Evolutionary conservation across 2,329 filamentous ascomycete species (phyloP).

Genomic region (Sclerotinia trifoliorum): DNA sequence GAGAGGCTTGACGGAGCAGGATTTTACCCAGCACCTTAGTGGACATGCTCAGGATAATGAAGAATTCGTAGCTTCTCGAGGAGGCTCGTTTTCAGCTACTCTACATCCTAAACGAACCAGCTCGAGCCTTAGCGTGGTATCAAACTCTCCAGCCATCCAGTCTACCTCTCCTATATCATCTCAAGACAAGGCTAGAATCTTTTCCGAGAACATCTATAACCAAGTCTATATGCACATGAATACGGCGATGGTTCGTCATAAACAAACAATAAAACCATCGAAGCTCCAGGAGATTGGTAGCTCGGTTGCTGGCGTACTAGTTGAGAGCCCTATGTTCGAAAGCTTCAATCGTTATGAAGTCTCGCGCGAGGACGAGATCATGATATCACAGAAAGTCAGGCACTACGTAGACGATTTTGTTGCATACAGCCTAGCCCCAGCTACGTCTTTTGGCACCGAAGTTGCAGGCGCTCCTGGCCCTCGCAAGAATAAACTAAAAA

Average conservation of each 20-base stretch:
- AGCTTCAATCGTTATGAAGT: not conserved
- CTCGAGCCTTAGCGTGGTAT: not conserved
- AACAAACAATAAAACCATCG: not conserved
- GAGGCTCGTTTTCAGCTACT: not conserved
- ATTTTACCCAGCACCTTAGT: not conserved
- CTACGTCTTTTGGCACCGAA: not conserved
- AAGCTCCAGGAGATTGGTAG: slow-evolving; percentile 21
- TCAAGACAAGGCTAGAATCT: not conserved
- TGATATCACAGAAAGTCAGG: slow-evolving; percentile 18
- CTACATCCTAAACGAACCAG: not conserved
- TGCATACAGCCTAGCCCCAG: not conserved
- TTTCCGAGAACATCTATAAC: slow-evolving; percentile 4
- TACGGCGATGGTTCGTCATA: slow-evolving; percentile 17
- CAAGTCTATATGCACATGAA: slow-evolving; percentile 20
- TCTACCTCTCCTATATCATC: not conserved
- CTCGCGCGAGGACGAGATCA: slow-evolving; percentile 13
- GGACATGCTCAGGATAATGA: not conserved
- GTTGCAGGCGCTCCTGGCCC: not conserved
- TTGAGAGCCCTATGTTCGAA: slow-evolving; percentile 6
- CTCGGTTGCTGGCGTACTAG: slow-evolving; percentile 14
- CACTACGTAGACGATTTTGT: slow-evolving; percentile 21
- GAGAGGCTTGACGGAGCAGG: not conserved
- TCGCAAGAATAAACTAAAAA: not conserved
- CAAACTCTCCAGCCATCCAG: not conserved
- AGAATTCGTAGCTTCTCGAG: not conserved